Evolutionary conservation across 1,284 basidiomycete genomes (phyloP), one percentile per base, ranked within the genome.

Genomic region (Ganoderma leucocontextum): DNA sequence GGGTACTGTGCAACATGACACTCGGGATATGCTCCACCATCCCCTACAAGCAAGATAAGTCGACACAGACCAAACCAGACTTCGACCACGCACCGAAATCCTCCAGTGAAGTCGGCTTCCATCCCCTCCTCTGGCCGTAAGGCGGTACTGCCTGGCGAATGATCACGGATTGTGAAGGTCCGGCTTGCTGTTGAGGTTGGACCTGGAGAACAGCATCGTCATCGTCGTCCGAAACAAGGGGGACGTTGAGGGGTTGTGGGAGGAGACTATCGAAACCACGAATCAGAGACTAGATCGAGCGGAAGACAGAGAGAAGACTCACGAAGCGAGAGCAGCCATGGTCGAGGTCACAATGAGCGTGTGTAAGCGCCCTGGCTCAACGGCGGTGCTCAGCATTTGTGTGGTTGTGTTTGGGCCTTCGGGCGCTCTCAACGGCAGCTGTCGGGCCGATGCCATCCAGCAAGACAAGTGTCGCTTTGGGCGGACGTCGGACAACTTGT

Each of bases 1-100:
- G 97, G 97, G 82, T 98, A 99, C 79, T 99, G 97, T 13, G 97
- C 97, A 66, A 98, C 84, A 85, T 97, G 96, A 80, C 97, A 98
- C 84, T 99, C 97, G 0, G 98, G 97, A 82, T 95, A 99, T 64
- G 97, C 89, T 74, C 97, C 97, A 73, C 97, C 97, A 77, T 96
- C 95, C 62, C 91, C 92, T 93, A 39, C 33, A 38, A 42, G 29
- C 58, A 33, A 70, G 41, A 71, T 59, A 22, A 42, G n/a, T 29
- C 52, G 35, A 49, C 10, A 47, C 47, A 15, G 29, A 36, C 10
- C 53, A 25, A 33, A 42, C 9, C 13, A n/a, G 0, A 52, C 25
- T 36, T 10, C 8, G 4, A 22, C 6, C 38, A 81, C 87, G 57
- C 74, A 92, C 92, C 94, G 82, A 93, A 99, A 77, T 99, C 96